A percentile compares a stretch with the other conserved stretches of the same genome.
Conservation (phyloP, 2,329 filamentous ascomycete species). For the Aspergillus sp. region DNA sequence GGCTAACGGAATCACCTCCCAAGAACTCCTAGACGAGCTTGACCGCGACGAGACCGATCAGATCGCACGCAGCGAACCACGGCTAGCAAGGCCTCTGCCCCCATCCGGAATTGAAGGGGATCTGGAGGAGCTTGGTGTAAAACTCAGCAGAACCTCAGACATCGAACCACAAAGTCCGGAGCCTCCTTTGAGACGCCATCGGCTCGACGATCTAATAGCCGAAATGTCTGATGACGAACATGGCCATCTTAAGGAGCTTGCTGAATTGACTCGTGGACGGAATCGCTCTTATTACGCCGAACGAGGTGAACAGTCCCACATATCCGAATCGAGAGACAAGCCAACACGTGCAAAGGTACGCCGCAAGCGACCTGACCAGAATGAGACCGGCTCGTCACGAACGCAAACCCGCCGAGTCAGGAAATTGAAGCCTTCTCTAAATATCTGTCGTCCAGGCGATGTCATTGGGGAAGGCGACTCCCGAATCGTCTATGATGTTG, state of each 20-base stretch:
- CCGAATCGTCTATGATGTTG: slow-evolving; percentile 67
- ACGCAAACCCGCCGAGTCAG: slow-evolving; percentile 21
- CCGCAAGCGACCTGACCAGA: slow-evolving; percentile 25
- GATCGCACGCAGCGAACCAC: slow-evolving; percentile 26
- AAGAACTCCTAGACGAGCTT: slow-evolving; percentile 56
- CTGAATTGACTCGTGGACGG: slow-evolving; percentile 16
- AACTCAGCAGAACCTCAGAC: slow-evolving; percentile 13
- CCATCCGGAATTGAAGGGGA: slow-evolving; percentile 36
- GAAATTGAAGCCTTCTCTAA: slow-evolving; percentile 19
- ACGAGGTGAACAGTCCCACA: background rate
- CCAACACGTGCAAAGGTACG: slow-evolving; percentile 27
- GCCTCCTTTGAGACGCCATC: slow-evolving; percentile 6
- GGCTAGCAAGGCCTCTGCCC: slow-evolving; percentile 17
- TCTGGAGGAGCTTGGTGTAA: slow-evolving; percentile 36
- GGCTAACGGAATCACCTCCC: slow-evolving; percentile 62
- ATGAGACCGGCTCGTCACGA: slow-evolving; percentile 13
- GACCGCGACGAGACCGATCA: slow-evolving; percentile 44
- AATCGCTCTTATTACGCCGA: slow-evolving; percentile 16
- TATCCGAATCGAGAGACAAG: slow-evolving; percentile 11
- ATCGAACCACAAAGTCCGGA: slow-evolving; percentile 12
- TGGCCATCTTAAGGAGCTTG: slow-evolving; percentile 20
- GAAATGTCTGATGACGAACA: slow-evolving; percentile 19
- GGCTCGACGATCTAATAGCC: slow-evolving; percentile 14
- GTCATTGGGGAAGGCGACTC: slow-evolving; percentile 79
- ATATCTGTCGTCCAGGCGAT: slow-evolving; percentile 49